Percentiles rank a stretch among this genome's conserved stretches.
phyloP scores from a whole-genome alignment of 2,329 filamentous ascomycete species.

The Diplodia sapinea region DNA sequence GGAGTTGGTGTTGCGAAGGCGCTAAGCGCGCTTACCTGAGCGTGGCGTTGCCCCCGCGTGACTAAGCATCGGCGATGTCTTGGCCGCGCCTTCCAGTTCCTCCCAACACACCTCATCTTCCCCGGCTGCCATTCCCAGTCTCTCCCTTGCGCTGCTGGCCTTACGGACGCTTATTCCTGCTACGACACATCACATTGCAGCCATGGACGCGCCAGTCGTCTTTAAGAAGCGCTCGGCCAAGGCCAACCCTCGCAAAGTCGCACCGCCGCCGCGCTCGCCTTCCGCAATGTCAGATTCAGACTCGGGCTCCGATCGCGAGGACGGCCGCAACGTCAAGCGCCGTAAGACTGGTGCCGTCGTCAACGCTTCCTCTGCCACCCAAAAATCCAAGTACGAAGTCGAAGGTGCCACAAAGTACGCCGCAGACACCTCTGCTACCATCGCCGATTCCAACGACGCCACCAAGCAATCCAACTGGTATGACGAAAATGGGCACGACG shows the following conservation, averaged over 20 bases:
- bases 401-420: slow-evolving; percentile 60
- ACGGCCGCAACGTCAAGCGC: slow-evolving; percentile 80
- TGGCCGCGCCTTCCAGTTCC: not conserved
- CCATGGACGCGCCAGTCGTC: slow-evolving; percentile 59
- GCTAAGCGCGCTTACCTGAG: slow-evolving; percentile 1
- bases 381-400: slow-evolving; percentile 50
- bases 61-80: slow-evolving; percentile 13
- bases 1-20: slow-evolving; percentile 14
- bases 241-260: slow-evolving; percentile 78
- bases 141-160: not conserved
- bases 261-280: slow-evolving; percentile 67
- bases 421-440: slow-evolving; percentile 66
- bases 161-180: not conserved
- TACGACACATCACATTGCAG: slow-evolving; percentile 12
- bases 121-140: not conserved
- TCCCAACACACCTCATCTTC: not conserved
- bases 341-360: slow-evolving; percentile 73
- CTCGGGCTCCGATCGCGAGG: slow-evolving; percentile 74
- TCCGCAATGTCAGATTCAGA: slow-evolving; percentile 63
- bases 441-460: slow-evolving; percentile 78
- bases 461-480: slow-evolving; percentile 91
- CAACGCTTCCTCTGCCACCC: slow-evolving; percentile 66
- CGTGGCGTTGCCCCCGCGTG: not conserved
- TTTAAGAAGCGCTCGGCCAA: slow-evolving; percentile 89
- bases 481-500: slow-evolving; percentile 69